Evolutionary conservation across 345 rosid genomes (phyloP).

Genomic region (Pistacia vera): DNA sequence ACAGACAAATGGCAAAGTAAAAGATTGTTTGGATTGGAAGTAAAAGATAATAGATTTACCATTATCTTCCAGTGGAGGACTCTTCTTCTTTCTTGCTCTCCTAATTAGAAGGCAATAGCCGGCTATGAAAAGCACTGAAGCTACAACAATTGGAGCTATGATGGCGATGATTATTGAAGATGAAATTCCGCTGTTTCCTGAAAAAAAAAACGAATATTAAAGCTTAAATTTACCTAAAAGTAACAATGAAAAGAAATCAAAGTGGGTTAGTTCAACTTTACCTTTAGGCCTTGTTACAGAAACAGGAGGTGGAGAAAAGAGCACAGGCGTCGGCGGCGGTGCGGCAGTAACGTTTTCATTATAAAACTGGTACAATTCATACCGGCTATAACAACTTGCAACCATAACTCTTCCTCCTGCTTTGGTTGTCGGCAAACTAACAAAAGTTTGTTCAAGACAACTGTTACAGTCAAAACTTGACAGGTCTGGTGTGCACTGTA

Average conservation of each 20-base stretch:
- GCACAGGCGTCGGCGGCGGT: neutral
- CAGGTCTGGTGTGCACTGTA: conserved; percentile 35
- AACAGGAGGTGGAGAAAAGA: neutral
- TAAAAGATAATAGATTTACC: conserved; percentile 27
- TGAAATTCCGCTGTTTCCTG: conserved; percentile 32
- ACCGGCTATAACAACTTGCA: conserved; percentile 42
- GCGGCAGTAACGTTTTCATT: neutral
- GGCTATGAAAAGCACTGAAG: conserved; percentile 26
- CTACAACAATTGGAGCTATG: conserved; percentile 28
- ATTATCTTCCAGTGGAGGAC: conserved; percentile 22
- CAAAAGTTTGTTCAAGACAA: conserved; percentile 24
- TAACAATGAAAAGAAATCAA: too few species aligned
- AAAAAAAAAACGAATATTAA: neutral
- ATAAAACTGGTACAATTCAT: conserved; percentile 30
- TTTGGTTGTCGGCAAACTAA: neutral
- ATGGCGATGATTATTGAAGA: conserved; percentile 29
- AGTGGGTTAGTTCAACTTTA: neutral
- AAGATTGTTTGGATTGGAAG: neutral
- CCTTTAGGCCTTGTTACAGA: neutral
- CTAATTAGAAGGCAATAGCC: conserved; percentile 31
- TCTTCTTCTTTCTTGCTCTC: conserved; percentile 32
- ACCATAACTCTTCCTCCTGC: conserved; percentile 26
- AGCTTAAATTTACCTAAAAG: too few species aligned
- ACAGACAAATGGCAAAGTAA: neutral
- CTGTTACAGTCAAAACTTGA: neutral